phyloP scores from a whole-genome alignment of 805 yeast genomes.

The Priceomyces haplophilus region DNA sequence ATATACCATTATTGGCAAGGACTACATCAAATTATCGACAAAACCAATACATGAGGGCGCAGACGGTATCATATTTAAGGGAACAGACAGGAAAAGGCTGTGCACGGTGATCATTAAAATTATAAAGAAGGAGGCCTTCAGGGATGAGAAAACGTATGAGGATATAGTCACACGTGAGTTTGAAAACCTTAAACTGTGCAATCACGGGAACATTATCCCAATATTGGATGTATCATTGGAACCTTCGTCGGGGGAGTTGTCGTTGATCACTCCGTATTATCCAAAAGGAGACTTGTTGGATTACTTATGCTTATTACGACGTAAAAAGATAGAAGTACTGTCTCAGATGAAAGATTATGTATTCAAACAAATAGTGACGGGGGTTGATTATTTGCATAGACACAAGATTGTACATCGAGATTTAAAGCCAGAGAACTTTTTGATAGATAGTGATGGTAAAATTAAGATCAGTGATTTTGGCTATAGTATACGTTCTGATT shows the following conservation, averaged over 20 bases:
- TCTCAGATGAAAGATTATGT: conserved; percentile 41
- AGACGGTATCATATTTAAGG: conserved; percentile 37
- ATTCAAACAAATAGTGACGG: conserved; percentile 45
- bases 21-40: conserved; percentile 23
- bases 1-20: conserved; percentile 16
- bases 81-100: conserved; percentile 19
- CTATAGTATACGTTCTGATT: conserved; percentile 38
- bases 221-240: conserved; percentile 23
- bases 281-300: conserved; percentile 48
- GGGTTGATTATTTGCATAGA: conserved; percentile 44
- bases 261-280: conserved; percentile 43
- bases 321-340: conserved; percentile 26
- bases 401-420: conserved; percentile 48
- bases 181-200: conserved; percentile 24
- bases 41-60: conserved; percentile 42
- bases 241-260: conserved; percentile 18
- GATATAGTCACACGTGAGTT: conserved; percentile 29
- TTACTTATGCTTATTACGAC: conserved; percentile 38
- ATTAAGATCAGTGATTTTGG: conserved; percentile 52
- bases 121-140: conserved; percentile 20
- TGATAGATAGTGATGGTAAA: conserved; percentile 44
- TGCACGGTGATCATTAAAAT: conserved; percentile 28
- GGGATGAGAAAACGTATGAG: conserved; percentile 14
- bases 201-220: conserved; percentile 27
- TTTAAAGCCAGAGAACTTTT: conserved; percentile 52